phyloP scores from a whole-genome alignment of 164 flowering plant genomes.

The Berberis vulgaris region DNA sequence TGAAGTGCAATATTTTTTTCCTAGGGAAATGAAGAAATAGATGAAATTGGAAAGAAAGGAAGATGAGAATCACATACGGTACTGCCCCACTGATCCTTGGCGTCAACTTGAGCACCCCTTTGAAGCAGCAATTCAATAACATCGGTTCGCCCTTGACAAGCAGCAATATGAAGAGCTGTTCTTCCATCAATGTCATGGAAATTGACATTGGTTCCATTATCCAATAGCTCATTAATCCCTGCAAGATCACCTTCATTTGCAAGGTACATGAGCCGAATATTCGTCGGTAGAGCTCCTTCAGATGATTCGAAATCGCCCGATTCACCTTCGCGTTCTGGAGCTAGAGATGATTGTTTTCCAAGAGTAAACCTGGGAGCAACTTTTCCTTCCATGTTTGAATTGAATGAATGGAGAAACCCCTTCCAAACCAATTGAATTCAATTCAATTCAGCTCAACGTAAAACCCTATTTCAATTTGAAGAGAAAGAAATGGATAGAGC shows the following conservation, averaged over 20 bases:
- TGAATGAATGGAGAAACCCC: too few relatives aligned
- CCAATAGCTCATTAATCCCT: slow-evolving; percentile 54
- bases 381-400: too few relatives aligned
- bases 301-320: slow-evolving; percentile 1
- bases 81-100: slow-evolving; percentile 91
- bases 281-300: slow-evolving; percentile 31
- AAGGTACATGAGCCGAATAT: slow-evolving; percentile 59
- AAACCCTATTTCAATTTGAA: too few relatives aligned
- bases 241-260: slow-evolving; percentile 75
- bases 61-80: slow-evolving; percentile 37
- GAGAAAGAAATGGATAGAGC: too few relatives aligned
- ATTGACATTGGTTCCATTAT: slow-evolving; percentile 59
- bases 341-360: slow-evolving; percentile 65
- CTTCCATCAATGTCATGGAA: slow-evolving; percentile 62
- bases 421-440: too few relatives aligned
- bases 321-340: slow-evolving; percentile 33
- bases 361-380: slow-evolving; percentile 4
- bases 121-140: slow-evolving; percentile 48
- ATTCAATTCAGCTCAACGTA: too few relatives aligned
- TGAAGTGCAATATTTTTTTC: too few relatives aligned
- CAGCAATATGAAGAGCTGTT: slow-evolving; percentile 78
- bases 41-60: not conserved
- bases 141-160: slow-evolving; percentile 67
- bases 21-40: not conserved
- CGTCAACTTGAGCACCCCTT: slow-evolving; percentile 50